Evolutionary conservation across 108 stramenopile genomes (phyloP).

Genomic region (Mediolabrus comicus): DNA sequence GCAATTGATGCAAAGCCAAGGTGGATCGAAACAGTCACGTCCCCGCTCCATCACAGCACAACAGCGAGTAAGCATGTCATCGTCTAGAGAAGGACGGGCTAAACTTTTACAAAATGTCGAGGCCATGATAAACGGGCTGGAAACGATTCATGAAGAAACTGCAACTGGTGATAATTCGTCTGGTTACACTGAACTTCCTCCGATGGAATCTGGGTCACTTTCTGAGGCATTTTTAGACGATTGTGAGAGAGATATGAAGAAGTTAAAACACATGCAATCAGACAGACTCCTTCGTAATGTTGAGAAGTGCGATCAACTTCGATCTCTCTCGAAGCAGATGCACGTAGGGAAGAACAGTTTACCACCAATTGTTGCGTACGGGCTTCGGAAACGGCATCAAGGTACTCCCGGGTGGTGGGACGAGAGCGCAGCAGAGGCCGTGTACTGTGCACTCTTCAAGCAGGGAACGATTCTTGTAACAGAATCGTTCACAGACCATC

Average conservation of each 20-base stretch:
- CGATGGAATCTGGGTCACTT: conserved; percentile 11
- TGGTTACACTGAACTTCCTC: background rate
- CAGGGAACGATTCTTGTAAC: conserved; percentile 28
- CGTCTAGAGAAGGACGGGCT: conserved; percentile 31
- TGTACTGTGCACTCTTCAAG: conserved; percentile 19
- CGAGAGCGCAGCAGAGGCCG: conserved; percentile 2
- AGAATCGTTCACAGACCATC: conserved; percentile 48
- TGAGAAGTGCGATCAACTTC: conserved; percentile 31
- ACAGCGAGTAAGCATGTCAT: conserved; percentile 13
- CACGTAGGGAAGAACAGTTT: conserved; percentile 43
- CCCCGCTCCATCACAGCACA: background rate
- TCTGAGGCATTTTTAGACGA: conserved; percentile 43
- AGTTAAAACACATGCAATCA: conserved; percentile 61
- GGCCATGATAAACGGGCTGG: conserved; percentile 34
- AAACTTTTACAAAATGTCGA: conserved; percentile 32
- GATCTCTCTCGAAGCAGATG: conserved; percentile 51
- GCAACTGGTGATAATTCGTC: background rate
- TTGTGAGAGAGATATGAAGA: conserved; percentile 61
- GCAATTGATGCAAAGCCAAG: background rate
- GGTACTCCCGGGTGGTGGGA: conserved; percentile 57
- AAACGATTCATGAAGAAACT: conserved; percentile 8
- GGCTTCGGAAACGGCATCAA: conserved; percentile 16
- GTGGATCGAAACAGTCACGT: background rate
- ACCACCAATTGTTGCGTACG: conserved; percentile 23
- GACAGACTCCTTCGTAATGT: conserved; percentile 46